These are phyloP conservation scores for Metarhizium sp. DNA, from an alignment of 2,329 filamentous ascomycete species.

Conservation along the genomic window DNA sequence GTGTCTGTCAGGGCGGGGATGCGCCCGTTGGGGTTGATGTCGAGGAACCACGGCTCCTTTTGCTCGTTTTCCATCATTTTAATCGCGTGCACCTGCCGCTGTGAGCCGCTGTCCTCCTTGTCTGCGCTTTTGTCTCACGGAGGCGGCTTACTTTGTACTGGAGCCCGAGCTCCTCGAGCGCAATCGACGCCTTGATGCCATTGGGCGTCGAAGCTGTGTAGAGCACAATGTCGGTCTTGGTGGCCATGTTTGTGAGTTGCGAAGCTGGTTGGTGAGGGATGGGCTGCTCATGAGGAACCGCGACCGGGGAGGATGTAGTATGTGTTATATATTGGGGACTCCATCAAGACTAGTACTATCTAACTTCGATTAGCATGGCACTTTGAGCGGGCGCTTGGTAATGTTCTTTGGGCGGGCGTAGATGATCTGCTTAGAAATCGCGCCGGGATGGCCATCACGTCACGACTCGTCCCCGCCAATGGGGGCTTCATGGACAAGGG, in stretches of 20 bases:
- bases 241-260: slow-evolving; percentile 1
- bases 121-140: slow-evolving; percentile 3
- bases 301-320: background rate
- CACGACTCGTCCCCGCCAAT: background rate
- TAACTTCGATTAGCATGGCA: background rate
- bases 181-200: slow-evolving; percentile 81
- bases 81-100: slow-evolving; percentile 45
- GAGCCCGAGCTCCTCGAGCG: slow-evolving; percentile 74
- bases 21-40: slow-evolving; percentile 87
- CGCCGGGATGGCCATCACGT: background rate
- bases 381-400: background rate
- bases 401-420: background rate
- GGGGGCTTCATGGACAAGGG: background rate
- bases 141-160: slow-evolving; percentile 55
- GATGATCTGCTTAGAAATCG: background rate
- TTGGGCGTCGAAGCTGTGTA: slow-evolving; percentile 82
- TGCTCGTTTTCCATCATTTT: slow-evolving; percentile 68
- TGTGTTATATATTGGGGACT: too few species aligned
- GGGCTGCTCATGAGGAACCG: background rate
- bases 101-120: background rate
- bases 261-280: background rate
- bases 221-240: slow-evolving; percentile 58
- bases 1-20: slow-evolving; percentile 82
- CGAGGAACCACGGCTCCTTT: slow-evolving; percentile 79
- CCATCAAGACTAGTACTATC: too few species aligned